Evolutionary conservation across 1,139 yeast species (phyloP), one percentile per base, ranked within the genome.

Genomic region (Saccharomyces hybrid): DNA sequence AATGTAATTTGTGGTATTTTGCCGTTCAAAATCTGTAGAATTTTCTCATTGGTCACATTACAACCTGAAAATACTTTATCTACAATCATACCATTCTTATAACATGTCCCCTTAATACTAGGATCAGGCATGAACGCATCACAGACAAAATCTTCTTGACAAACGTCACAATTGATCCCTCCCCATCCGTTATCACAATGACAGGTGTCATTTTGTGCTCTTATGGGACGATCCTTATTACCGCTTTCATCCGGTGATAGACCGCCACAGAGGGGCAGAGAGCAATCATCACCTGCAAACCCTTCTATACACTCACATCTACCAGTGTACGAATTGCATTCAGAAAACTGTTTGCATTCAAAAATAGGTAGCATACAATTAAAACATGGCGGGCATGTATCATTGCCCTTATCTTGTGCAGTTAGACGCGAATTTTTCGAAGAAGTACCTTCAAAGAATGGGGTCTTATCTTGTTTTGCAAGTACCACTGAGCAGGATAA

Each of bases 301-400:
- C 99, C 99, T 38, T 82, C 84, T 48, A 88, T 82, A 71, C 99
- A 93, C 55, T 88, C 96, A 73, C 99, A 93, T 68, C 84, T 79
- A 1, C 99, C 99, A 2, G 95, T 87, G 70, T 77, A 88, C 48
- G 86, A 80, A 67, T 93, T 88, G 74, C 99, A 93, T 28, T 72
- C 73, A 29, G 96, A 90, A 67, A 85, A 93, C 65, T 93, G 99
- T 55, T 88, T 83, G 71, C 99, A 93, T 59, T 84, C 85, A 65
- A 88, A 90, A 58, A 90, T 87, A 8, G 97, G 96, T 14, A 90
- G 77, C 76, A 89, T 86, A 73, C 99, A 93, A 70, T 93, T 93
- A 79, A 93, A 93, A 66, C 96, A 85, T 0, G 93, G 95, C 0
- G 95, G 93, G 62, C 93, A 85, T 53, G 77, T 71, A 25, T 75